phyloP scores from a whole-genome alignment of 2,329 filamentous ascomycete species.

The Ophiostoma himal-ulmi region DNA sequence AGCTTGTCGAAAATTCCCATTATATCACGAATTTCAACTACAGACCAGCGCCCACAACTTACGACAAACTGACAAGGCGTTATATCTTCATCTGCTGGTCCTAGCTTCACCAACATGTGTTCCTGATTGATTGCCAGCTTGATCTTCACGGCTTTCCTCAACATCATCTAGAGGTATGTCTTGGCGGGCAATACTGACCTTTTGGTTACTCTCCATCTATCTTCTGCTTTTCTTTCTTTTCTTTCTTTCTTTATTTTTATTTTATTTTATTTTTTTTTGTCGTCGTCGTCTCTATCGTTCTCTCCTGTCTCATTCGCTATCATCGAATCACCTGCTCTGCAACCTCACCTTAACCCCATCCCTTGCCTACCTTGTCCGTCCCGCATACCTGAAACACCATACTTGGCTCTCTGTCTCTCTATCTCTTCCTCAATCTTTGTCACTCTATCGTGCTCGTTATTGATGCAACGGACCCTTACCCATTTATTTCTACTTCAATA shows the following conservation, averaged over 20 bases:
- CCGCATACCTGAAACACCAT: conserved; percentile 22
- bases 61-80: neutral
- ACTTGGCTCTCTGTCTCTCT: neutral
- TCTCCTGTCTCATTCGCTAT: neutral
- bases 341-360: conserved; percentile 4
- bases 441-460: neutral
- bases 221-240: neutral
- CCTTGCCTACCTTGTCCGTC: conserved; percentile 17
- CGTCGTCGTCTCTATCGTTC: neutral
- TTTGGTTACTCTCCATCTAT: too few relatives aligned
- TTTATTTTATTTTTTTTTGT: neutral
- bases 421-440: neutral
- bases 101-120: neutral
- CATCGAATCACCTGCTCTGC: neutral
- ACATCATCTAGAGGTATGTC: neutral
- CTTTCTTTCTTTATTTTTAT: too few relatives aligned
- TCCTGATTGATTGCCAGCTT: conserved; percentile 2
- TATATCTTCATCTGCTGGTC: neutral
- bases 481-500: conserved; percentile 3
- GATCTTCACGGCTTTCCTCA: conserved; percentile 3
- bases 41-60: too few relatives aligned
- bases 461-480: neutral
- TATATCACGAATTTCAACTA: neutral
- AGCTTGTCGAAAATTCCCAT: too few relatives aligned
- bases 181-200: neutral